These are phyloP conservation scores for Aspergillus sp. DNA, from an alignment of 2,329 filamentous ascomycete genomes.

Conservation along the genomic window DNA sequence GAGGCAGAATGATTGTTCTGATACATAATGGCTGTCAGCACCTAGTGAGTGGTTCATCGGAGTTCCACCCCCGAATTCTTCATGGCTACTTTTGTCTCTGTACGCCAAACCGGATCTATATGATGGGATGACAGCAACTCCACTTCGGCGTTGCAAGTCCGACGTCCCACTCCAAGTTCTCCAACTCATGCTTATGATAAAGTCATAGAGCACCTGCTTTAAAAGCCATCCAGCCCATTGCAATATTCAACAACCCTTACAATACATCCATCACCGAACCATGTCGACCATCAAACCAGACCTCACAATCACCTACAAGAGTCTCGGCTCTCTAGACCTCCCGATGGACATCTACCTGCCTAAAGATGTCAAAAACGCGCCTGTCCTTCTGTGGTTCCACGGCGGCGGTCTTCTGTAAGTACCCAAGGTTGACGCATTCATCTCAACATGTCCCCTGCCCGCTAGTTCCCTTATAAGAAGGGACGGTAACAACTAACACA, in stretches of 20 bases:
- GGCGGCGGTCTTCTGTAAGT: background rate
- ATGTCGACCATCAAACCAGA: background rate
- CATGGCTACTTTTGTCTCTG: too few relatives aligned
- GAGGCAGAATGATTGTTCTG: too few relatives aligned
- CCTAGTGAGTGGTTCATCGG: too few relatives aligned
- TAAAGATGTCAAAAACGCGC: background rate
- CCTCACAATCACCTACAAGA: background rate
- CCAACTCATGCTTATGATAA: background rate
- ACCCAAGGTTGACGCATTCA: too few relatives aligned
- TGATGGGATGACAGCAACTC: too few relatives aligned
- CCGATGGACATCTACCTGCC: background rate
- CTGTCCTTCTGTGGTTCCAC: background rate
- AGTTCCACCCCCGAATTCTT: too few relatives aligned
- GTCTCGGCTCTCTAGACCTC: background rate
- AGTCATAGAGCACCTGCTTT: background rate
- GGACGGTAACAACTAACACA: background rate
- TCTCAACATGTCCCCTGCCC: background rate
- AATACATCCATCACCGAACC: background rate
- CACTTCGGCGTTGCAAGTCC: too few relatives aligned
- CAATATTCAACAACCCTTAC: background rate
- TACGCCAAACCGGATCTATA: too few relatives aligned
- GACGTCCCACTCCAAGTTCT: background rate
- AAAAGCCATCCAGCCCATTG: background rate
- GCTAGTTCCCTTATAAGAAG: background rate
- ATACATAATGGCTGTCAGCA: too few relatives aligned